Evolutionary conservation across 1,284 basidiomycete genomes (phyloP).

Genomic region (Pyrrhoderma noxium): DNA sequence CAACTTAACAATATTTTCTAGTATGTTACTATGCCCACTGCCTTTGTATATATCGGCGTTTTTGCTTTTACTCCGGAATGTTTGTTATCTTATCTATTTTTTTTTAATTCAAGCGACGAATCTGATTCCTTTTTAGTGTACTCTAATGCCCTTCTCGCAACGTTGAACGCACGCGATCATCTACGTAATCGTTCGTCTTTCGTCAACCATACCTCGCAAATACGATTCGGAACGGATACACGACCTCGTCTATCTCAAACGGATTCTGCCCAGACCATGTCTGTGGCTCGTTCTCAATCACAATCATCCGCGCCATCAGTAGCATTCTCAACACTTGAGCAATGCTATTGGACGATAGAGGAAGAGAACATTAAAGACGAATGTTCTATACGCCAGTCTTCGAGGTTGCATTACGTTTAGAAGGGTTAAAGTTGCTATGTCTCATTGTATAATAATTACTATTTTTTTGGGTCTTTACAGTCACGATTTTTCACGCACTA

Average conservation of each 20-base stretch:
- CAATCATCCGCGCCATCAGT: background rate
- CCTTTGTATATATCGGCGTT: constrained; percentile 10
- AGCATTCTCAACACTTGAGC: background rate
- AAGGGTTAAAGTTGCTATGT: too few species aligned
- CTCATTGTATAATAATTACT: too few species aligned
- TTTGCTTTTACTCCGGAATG: constrained; percentile 2
- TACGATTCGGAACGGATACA: background rate
- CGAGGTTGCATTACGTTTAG: too few species aligned
- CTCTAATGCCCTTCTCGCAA: constrained; percentile 11
- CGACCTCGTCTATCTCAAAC: background rate
- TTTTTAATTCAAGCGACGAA: too few species aligned
- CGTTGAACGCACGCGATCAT: constrained; percentile 10
- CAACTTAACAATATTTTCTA: background rate
- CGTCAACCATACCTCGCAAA: background rate
- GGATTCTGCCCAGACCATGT: background rate
- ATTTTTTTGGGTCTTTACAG: too few species aligned
- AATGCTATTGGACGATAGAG: background rate
- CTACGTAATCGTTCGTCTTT: constrained; percentile 2
- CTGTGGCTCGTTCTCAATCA: background rate
- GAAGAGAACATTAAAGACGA: background rate
- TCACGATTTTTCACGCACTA: too few species aligned
- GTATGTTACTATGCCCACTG: constrained; percentile 4
- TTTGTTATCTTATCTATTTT: background rate
- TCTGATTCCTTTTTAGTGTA: constrained; percentile 3
- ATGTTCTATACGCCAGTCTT: background rate